Conservation (phyloP, 1,284 basidiomycete genomes). For the Ganoderma leucocontextum region DNA sequence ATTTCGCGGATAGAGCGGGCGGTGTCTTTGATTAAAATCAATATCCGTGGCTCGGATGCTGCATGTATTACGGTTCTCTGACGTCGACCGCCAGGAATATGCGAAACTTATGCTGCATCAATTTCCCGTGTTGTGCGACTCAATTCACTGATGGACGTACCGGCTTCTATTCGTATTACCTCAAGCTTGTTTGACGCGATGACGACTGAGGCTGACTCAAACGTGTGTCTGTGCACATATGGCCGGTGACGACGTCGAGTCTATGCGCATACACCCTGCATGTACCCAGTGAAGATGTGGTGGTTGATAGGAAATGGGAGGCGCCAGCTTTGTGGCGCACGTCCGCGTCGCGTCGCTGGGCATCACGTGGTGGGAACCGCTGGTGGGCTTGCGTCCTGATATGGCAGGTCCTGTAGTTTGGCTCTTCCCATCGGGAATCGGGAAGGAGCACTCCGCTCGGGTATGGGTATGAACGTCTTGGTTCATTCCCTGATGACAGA, state of each 20-base stretch:
- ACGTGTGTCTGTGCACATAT: neutral
- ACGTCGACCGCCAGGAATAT: neutral
- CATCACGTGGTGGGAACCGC: conserved; percentile 6
- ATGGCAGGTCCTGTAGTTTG: conserved; percentile 9
- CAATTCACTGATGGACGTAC: neutral
- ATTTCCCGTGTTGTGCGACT: neutral
- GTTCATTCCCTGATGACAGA: conserved; percentile 1
- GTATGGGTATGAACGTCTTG: neutral
- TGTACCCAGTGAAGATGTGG: neutral
- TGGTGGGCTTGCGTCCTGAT: neutral
- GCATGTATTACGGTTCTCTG: conserved; percentile 4
- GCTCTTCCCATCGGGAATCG: conserved; percentile 6
- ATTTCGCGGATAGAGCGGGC: neutral
- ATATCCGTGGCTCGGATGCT: neutral
- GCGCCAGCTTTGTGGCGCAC: neutral
- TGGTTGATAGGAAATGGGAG: neutral
- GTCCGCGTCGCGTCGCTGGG: neutral
- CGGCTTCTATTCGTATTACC: neutral
- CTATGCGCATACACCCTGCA: neutral
- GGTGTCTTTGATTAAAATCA: neutral
- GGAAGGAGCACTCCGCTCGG: conserved; percentile 3
- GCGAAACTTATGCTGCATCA: neutral
- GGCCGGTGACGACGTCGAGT: neutral
- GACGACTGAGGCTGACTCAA: neutral
- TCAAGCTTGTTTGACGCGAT: neutral